Conservation (phyloP, 1,284 basidiomycete species). For the Ceraceosorus guamensis region DNA sequence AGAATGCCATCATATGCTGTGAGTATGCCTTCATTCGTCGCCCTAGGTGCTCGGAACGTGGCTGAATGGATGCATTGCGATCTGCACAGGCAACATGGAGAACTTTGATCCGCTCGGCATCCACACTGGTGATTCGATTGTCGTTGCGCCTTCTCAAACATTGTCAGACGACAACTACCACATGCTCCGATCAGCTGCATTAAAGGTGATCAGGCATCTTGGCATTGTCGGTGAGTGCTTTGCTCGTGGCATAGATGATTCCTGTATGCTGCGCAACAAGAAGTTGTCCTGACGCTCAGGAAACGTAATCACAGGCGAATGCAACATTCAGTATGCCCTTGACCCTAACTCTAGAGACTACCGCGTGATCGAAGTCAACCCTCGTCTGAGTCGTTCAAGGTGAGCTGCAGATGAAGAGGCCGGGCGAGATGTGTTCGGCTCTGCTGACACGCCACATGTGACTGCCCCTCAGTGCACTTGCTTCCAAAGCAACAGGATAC, state of each 20-base stretch:
- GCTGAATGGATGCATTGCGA: constrained; percentile 99
- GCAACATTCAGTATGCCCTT: constrained; percentile 97
- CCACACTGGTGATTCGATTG: constrained; percentile 99
- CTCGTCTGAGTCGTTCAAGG: constrained; percentile 37
- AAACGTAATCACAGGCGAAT: constrained; percentile 64
- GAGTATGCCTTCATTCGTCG: constrained; percentile 99
- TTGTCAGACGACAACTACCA: constrained; percentile 92
- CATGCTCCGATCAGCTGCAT: constrained; percentile 93
- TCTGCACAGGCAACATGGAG: constrained; percentile 82
- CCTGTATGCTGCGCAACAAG: too few relatives aligned
- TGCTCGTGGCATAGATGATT: neutral
- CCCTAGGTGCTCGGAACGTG: constrained; percentile 97
- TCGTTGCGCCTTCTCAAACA: constrained; percentile 96
- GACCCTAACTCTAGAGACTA: constrained; percentile 89
- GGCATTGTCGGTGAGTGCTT: constrained; percentile 74
- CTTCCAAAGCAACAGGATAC: constrained; percentile 98
- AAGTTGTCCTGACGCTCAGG: too few relatives aligned
- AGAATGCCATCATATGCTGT: constrained; percentile 74
- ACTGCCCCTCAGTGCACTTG: constrained; percentile 61
- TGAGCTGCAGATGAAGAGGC: too few relatives aligned
- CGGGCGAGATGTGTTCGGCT: too few relatives aligned
- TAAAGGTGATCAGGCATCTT: constrained; percentile 95
- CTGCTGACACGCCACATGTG: too few relatives aligned
- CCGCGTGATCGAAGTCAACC: constrained; percentile 69
- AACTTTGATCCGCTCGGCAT: constrained; percentile 99